Conservation (phyloP, 2,329 filamentous ascomycete species). For the Colletotrichum sp. region DNA sequence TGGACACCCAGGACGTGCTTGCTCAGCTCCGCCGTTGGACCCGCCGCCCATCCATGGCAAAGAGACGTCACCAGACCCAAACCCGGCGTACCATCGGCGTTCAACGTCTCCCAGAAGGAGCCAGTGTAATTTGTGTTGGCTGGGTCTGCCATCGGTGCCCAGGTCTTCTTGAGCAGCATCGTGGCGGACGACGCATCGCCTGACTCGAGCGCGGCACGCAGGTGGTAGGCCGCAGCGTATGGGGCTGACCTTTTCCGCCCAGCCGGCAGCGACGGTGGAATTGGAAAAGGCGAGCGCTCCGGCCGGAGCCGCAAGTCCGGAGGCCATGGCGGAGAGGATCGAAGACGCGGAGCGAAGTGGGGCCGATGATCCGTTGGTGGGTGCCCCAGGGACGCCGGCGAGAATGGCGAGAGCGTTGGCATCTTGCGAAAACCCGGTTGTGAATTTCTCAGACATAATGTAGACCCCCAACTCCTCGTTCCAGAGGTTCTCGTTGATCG, state of each 20-base stretch:
- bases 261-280: constrained; percentile 15
- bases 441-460: constrained; percentile 24
- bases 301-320: neutral
- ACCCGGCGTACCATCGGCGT: constrained; percentile 25
- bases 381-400: constrained; percentile 24
- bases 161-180: constrained; percentile 23
- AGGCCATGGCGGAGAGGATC: constrained; percentile 11
- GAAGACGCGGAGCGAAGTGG: neutral
- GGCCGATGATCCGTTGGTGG: neutral
- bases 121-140: constrained; percentile 29
- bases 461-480: constrained; percentile 27
- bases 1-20: constrained; percentile 24
- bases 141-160: constrained; percentile 30
- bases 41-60: constrained; percentile 37
- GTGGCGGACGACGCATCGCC: constrained; percentile 4
- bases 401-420: constrained; percentile 35
- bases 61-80: constrained; percentile 30
- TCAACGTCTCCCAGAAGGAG: constrained; percentile 33
- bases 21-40: constrained; percentile 34
- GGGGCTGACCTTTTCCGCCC: constrained; percentile 27
- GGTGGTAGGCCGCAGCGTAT: constrained; percentile 32
- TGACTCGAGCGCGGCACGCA: constrained; percentile 29
- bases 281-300: constrained; percentile 22
- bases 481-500: constrained; percentile 30
- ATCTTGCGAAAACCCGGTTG: constrained; percentile 30